Conservation (phyloP, 1,284 basidiomycete species). For the Cryptococcus sp. region DNA sequence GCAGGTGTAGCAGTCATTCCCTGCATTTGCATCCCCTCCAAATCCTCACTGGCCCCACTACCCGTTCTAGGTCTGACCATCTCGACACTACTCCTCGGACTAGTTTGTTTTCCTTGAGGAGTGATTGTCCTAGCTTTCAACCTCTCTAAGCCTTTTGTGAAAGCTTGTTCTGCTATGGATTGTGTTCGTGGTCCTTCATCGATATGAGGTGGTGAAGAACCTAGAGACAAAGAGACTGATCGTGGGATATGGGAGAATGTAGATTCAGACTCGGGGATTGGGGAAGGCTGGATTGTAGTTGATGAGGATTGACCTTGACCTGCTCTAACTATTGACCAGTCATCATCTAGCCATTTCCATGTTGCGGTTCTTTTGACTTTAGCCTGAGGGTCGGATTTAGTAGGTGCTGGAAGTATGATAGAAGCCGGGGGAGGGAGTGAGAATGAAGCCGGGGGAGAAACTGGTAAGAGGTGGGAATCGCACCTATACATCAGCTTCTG, state of each 20-base stretch:
- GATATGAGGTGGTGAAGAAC: constrained; percentile 10
- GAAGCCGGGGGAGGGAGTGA: constrained; percentile 48
- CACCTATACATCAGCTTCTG: constrained; percentile 49
- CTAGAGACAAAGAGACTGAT: constrained; percentile 14
- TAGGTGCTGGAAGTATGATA: constrained; percentile 48
- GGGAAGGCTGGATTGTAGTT: constrained; percentile 7
- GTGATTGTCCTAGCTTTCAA: constrained; percentile 39
- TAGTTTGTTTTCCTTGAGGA: constrained; percentile 5
- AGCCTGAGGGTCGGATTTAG: constrained; percentile 31
- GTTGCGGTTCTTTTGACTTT: constrained; percentile 63
- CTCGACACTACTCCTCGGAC: constrained; percentile 23
- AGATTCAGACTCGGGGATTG: constrained; percentile 7
- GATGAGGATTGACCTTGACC: constrained; percentile 7
- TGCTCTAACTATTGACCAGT: constrained; percentile 66
- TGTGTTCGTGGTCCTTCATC: constrained; percentile 21
- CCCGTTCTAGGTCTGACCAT: constrained; percentile 16
- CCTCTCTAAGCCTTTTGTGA: constrained; percentile 47
- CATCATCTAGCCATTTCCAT: constrained; percentile 82
- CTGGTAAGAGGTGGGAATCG: constrained; percentile 52
- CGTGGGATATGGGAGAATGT: constrained; percentile 9
- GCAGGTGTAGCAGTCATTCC: not conserved
- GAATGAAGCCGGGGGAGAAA: constrained; percentile 51
- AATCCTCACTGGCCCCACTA: constrained; percentile 29
- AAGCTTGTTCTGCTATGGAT: constrained; percentile 47
- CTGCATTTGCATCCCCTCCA: constrained; percentile 3